phyloP scores from a whole-genome alignment of 768 basidiomycete genomes.

The Rhodotorula diobovata region DNA sequence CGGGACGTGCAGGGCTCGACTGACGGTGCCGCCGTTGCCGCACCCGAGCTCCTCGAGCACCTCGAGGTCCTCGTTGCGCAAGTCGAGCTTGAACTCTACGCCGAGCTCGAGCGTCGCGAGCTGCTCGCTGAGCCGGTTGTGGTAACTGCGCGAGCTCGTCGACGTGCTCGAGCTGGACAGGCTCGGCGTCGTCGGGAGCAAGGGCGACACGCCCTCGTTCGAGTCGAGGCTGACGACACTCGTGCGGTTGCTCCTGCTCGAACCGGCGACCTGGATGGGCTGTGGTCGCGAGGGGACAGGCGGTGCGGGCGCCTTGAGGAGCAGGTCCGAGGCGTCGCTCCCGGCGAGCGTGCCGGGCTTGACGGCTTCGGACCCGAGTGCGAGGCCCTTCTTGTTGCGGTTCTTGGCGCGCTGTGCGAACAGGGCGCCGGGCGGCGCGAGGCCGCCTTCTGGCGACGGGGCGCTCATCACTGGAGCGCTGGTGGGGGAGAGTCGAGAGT shows the following conservation, averaged over 20 bases:
- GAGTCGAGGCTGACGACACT: constrained; percentile 4
- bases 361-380: constrained; percentile 31
- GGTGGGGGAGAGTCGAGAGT: too few relatives aligned
- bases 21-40: constrained; percentile 96
- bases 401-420: constrained; percentile 24
- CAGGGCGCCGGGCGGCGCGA: neutral
- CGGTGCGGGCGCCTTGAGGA: constrained; percentile 1
- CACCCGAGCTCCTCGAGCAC: constrained; percentile 86
- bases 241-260: constrained; percentile 6
- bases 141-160: constrained; percentile 44
- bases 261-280: constrained; percentile 30
- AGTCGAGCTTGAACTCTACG: constrained; percentile 71
- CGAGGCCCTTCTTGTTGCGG: constrained; percentile 42
- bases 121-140: constrained; percentile 72
- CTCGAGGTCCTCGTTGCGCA: constrained; percentile 83
- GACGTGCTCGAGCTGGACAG: constrained; percentile 51
- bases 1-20: constrained; percentile 86
- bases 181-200: constrained; percentile 21
- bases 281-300: constrained; percentile 1
- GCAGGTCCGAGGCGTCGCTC: constrained; percentile 1
- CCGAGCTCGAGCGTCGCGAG: constrained; percentile 76
- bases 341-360: constrained; percentile 39
- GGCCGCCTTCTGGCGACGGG: neutral
- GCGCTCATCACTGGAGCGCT: neutral
- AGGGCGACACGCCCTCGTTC: neutral